Evolutionary conservation across 2,329 filamentous ascomycete species (phyloP).

Genomic region (Penicillium concentricum): DNA sequence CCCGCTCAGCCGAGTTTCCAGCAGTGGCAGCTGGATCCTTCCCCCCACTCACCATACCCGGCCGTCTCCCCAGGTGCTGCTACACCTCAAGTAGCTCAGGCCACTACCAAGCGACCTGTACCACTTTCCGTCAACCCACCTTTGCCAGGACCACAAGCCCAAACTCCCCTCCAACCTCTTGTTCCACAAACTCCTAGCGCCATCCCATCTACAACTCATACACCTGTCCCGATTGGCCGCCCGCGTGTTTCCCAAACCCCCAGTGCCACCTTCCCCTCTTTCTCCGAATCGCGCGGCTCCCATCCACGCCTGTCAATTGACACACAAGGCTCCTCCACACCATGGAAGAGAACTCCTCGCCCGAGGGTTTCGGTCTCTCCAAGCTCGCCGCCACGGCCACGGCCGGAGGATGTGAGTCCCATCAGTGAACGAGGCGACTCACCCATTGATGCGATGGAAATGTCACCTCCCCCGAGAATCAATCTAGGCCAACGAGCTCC

Average conservation of each 20-base stretch:
- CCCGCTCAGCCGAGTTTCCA: conserved; percentile 35
- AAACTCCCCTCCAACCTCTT: conserved; percentile 15
- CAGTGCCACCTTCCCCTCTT: conserved; percentile 24
- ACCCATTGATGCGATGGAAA: conserved; percentile 31
- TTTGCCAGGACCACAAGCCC: conserved; percentile 16
- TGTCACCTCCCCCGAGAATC: conserved; percentile 25
- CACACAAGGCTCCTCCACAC: conserved; percentile 43
- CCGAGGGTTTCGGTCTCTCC: conserved; percentile 37
- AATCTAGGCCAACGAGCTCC: conserved; percentile 20
- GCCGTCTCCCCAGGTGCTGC: conserved; percentile 22
- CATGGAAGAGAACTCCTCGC: conserved; percentile 44
- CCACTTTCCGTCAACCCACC: conserved; percentile 20
- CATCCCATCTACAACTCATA: conserved; percentile 18
- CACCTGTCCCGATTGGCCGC: conserved; percentile 25
- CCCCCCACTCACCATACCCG: conserved; percentile 32
- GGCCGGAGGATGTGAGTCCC: conserved; percentile 46
- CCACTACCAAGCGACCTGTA: conserved; percentile 19
- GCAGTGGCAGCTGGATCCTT: conserved; percentile 37
- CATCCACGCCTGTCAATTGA: conserved; percentile 38
- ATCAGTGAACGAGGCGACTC: conserved; percentile 46
- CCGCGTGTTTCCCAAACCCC: conserved; percentile 31
- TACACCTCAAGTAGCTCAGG: conserved; percentile 16
- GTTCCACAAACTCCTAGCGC: conserved; percentile 31
- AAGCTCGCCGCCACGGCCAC: conserved; percentile 41
- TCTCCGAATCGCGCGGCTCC: conserved; percentile 26